Percentiles rank a stretch among this genome's conserved stretches.
These are phyloP conservation scores for Peronospora farinosa DNA, from an alignment of 352 stramenopile species.

Conservation along the genomic window DNA sequence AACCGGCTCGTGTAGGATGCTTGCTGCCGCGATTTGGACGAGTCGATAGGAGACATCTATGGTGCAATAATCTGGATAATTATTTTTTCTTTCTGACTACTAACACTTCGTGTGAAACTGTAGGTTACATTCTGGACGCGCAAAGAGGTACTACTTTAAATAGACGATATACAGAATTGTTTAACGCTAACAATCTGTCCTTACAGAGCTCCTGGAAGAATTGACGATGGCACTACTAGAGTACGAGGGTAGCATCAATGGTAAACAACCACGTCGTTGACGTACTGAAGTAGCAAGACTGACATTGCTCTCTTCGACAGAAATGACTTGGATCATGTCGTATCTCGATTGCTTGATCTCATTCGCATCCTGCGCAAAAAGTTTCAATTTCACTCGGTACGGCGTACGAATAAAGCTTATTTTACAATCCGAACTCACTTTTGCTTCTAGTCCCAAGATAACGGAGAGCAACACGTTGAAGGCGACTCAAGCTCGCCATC, in stretches of 20 bases:
- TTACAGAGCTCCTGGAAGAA: constrained; percentile 66
- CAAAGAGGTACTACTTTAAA: constrained; percentile 47
- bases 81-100: background rate
- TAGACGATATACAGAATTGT: background rate
- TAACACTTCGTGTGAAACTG: constrained; percentile 3
- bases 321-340: constrained; percentile 61
- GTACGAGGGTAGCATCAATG: constrained; percentile 64
- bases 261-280: constrained; percentile 18
- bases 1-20: constrained; percentile 36
- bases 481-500: constrained; percentile 59
- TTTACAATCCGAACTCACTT: background rate
- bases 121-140: constrained; percentile 76
- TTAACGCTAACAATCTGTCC: background rate
- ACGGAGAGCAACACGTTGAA: constrained; percentile 42
- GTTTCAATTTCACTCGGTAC: constrained; percentile 75
- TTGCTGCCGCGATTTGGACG: constrained; percentile 76
- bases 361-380: constrained; percentile 51
- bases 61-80: constrained; percentile 24
- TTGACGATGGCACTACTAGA: constrained; percentile 61
- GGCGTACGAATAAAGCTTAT: background rate
- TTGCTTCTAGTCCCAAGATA: constrained; percentile 37
- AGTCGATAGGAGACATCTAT: constrained; percentile 77
- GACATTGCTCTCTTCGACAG: constrained; percentile 23
- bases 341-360: constrained; percentile 69
- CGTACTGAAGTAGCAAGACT: background rate